phyloP scores from a whole-genome alignment of 768 basidiomycete genomes.

The Calocera viscosa region DNA sequence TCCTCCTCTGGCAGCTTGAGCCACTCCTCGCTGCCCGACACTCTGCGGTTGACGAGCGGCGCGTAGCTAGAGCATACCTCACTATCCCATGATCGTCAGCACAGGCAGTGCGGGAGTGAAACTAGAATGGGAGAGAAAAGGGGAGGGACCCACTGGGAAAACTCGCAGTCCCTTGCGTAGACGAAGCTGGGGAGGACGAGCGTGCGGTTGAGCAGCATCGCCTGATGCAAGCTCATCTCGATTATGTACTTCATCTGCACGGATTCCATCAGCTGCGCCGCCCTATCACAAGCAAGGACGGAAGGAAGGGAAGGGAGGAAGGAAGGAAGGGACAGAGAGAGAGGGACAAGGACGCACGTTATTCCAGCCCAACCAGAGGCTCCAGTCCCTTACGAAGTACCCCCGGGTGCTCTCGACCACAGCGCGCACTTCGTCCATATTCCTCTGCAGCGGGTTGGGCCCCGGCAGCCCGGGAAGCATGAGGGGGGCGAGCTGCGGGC shows the following conservation, averaged over 20 bases:
- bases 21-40: neutral
- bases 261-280: no score
- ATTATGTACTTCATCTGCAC: constrained; percentile 17
- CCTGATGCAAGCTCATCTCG: constrained; percentile 11
- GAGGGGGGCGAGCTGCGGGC: neutral
- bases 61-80: constrained; percentile 13
- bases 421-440: constrained; percentile 26
- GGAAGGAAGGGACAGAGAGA: neutral
- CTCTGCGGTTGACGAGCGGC: constrained; percentile 12
- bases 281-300: neutral
- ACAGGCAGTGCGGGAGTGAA: no score
- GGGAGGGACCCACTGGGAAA: constrained; percentile 1
- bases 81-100: no score
- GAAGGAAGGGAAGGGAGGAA: neutral
- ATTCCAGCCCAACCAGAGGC: constrained; percentile 37
- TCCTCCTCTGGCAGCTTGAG: neutral
- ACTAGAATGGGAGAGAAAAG: neutral
- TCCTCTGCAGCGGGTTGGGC: constrained; percentile 17
- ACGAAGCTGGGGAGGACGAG: constrained; percentile 16
- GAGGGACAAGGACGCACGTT: constrained; percentile 28
- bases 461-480: neutral
- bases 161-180: constrained; percentile 14
- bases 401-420: constrained; percentile 33
- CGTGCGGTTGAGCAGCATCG: constrained; percentile 14
- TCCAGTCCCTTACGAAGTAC: constrained; percentile 36